These are phyloP conservation scores for Fusarium incarnatum DNA, from an alignment of 2,329 filamentous ascomycete genomes.

Conservation along the genomic window DNA sequence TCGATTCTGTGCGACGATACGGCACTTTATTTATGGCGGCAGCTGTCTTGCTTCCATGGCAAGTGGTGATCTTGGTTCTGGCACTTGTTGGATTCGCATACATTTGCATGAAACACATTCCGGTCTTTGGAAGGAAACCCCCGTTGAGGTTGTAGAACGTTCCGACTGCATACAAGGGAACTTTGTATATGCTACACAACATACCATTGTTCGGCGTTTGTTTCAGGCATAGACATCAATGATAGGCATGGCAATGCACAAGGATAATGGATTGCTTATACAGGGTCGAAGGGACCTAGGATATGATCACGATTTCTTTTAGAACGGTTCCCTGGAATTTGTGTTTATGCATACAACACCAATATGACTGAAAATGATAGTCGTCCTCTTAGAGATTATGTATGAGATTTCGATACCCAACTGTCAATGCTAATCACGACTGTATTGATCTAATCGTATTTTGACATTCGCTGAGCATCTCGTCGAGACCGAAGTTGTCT, in stretches of 20 bases:
- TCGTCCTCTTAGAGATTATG: not conserved
- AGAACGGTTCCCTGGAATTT: slow-evolving; percentile 35
- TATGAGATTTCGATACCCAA: not conserved
- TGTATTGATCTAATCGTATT: not conserved
- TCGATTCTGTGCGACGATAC: slow-evolving; percentile 57
- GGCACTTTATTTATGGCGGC: slow-evolving; percentile 58
- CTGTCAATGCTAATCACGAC: not conserved
- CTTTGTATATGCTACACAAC: slow-evolving; percentile 39
- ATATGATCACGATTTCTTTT: slow-evolving; percentile 25
- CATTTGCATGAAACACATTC: slow-evolving; percentile 52
- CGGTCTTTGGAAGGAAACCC: slow-evolving; percentile 38
- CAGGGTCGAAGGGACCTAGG: slow-evolving; percentile 7
- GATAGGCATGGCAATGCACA: slow-evolving; percentile 11
- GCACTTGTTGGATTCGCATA: slow-evolving; percentile 55
- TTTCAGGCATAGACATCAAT: slow-evolving; percentile 38
- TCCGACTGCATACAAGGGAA: slow-evolving; percentile 17
- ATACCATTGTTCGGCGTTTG: slow-evolving; percentile 49
- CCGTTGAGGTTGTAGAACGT: slow-evolving; percentile 45
- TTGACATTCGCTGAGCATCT: not conserved
- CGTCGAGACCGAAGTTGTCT: not conserved
- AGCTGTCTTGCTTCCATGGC: slow-evolving; percentile 60
- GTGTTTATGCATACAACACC: slow-evolving; percentile 26
- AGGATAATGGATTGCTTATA: slow-evolving; percentile 16
- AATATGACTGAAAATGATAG: slow-evolving; percentile 39
- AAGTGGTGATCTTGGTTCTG: slow-evolving; percentile 54